Evolutionary conservation across 176 grass and related monocot species (phyloP).

Genomic region (Phoenix dactylifera): DNA sequence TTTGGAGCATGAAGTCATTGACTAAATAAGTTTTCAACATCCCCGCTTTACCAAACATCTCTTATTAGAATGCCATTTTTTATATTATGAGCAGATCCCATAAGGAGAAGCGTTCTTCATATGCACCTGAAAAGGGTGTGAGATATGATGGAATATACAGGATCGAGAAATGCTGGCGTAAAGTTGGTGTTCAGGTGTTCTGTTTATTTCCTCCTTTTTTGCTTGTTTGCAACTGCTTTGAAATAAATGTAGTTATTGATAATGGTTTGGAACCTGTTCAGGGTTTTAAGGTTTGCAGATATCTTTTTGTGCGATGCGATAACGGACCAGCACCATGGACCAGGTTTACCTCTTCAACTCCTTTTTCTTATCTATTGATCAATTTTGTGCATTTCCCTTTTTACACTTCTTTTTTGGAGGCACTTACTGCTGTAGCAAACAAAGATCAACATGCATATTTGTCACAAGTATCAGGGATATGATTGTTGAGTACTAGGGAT

Average conservation of each 20-base stretch:
- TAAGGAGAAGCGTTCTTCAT: conserved; percentile 91
- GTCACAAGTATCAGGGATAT: too few relatives aligned
- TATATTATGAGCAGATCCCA: conserved; percentile 38
- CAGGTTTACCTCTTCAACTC: conserved; percentile 33
- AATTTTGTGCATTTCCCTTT: too few relatives aligned
- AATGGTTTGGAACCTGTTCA: conserved; percentile 17
- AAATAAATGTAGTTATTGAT: conserved; percentile 4
- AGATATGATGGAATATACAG: conserved; percentile 80
- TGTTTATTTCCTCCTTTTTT: too few relatives aligned
- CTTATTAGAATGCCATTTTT: too few relatives aligned
- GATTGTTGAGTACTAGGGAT: too few relatives aligned
- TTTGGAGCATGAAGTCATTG: too few relatives aligned
- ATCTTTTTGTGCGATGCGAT: conserved; percentile 91
- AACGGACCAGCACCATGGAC: conserved; percentile 95
- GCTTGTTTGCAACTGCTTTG: background rate
- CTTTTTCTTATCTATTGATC: too few relatives aligned
- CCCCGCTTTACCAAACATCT: too few relatives aligned
- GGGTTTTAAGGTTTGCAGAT: conserved; percentile 90
- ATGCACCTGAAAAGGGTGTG: conserved; percentile 80
- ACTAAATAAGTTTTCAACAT: too few relatives aligned
- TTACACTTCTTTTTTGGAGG: too few relatives aligned
- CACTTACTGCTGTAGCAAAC: too few relatives aligned
- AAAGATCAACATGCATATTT: too few relatives aligned
- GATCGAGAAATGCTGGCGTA: conserved; percentile 95
- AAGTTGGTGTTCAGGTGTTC: conserved; percentile 69